Evolutionary conservation across 2,329 filamentous ascomycete species (phyloP).

Genomic region (Fusarium vanettenii): DNA sequence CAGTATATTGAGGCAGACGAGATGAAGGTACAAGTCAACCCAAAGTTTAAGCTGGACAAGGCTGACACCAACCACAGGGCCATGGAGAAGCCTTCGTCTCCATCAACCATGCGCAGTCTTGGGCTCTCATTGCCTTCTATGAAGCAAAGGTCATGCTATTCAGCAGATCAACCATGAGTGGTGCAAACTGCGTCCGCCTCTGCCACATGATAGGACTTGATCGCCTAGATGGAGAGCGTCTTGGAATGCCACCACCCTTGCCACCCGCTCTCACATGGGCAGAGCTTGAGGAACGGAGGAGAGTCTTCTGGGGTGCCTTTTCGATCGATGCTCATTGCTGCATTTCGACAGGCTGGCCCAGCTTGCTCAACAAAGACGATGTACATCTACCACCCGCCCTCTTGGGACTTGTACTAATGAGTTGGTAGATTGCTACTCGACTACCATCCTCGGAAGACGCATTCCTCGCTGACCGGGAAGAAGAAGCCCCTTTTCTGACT

Average conservation of each 20-base stretch:
- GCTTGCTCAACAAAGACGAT: constrained; percentile 80
- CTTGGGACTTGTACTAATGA: constrained; percentile 6
- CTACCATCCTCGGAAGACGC: constrained; percentile 85
- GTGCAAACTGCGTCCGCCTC: constrained; percentile 76
- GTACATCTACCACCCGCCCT: constrained; percentile 47
- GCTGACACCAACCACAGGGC: constrained; percentile 56
- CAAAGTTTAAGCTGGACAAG: not conserved
- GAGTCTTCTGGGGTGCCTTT: constrained; percentile 89
- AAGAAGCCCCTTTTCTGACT: constrained; percentile 71
- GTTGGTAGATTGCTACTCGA: constrained; percentile 73
- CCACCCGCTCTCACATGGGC: constrained; percentile 81
- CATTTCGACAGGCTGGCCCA: constrained; percentile 92
- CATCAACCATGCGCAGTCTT: constrained; percentile 83
- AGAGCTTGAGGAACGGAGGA: constrained; percentile 79
- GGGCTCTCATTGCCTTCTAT: constrained; percentile 78
- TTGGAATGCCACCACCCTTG: constrained; percentile 79
- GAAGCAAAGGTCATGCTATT: constrained; percentile 90
- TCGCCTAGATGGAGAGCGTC: constrained; percentile 73
- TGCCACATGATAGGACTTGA: constrained; percentile 88
- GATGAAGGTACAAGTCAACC: constrained; percentile 68
- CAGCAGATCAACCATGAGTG: constrained; percentile 85
- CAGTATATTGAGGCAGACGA: constrained; percentile 88
- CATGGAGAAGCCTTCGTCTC: constrained; percentile 84
- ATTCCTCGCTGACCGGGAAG: constrained; percentile 74
- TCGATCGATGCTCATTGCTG: constrained; percentile 86